Conservation (phyloP, 2,329 filamentous ascomycete species). For the Alternaria dauci region DNA sequence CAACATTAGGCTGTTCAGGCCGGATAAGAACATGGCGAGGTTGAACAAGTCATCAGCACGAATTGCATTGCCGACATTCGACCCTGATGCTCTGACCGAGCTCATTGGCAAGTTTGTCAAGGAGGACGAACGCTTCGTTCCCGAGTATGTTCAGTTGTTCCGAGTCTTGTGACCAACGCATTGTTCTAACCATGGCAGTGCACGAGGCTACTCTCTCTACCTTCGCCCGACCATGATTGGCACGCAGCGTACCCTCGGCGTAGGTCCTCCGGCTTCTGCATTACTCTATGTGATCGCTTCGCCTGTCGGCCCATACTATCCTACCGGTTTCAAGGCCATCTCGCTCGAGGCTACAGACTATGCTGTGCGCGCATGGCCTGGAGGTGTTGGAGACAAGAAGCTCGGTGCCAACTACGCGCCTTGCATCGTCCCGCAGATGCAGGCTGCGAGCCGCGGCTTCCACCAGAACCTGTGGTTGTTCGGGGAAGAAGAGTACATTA, state of each 20-base stretch:
- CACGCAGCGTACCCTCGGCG: slow-evolving; percentile 91
- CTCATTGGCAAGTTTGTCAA: slow-evolving; percentile 82
- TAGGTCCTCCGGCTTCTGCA: slow-evolving; percentile 89
- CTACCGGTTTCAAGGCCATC: slow-evolving; percentile 96
- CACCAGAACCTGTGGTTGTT: slow-evolving; percentile 99
- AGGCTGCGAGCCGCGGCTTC: slow-evolving; percentile 89
- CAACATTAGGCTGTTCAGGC: slow-evolving; percentile 86
- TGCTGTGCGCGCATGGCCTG: slow-evolving; percentile 96
- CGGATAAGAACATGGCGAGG: slow-evolving; percentile 94
- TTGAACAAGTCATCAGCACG: slow-evolving; percentile 90
- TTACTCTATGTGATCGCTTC: slow-evolving; percentile 95
- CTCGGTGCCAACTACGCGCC: slow-evolving; percentile 99
- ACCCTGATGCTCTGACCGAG: slow-evolving; percentile 75
- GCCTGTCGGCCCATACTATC: slow-evolving; percentile 97
- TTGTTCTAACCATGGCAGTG: slow-evolving; percentile 47
- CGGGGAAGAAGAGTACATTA: slow-evolving; percentile 92
- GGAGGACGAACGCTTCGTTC: slow-evolving; percentile 89
- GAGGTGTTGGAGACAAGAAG: slow-evolving; percentile 97
- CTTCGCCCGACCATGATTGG: slow-evolving; percentile 96
- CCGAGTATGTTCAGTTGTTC: slow-evolving; percentile 63
- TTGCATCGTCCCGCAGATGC: slow-evolving; percentile 93
- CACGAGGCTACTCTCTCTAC: slow-evolving; percentile 90
- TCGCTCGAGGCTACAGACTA: slow-evolving; percentile 96
- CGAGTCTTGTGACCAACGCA: background rate
- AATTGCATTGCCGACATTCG: slow-evolving; percentile 91